These are phyloP conservation scores for Saccharomyces hybrid DNA, from an alignment of 1,139 yeast species.

Conservation along the genomic window DNA sequence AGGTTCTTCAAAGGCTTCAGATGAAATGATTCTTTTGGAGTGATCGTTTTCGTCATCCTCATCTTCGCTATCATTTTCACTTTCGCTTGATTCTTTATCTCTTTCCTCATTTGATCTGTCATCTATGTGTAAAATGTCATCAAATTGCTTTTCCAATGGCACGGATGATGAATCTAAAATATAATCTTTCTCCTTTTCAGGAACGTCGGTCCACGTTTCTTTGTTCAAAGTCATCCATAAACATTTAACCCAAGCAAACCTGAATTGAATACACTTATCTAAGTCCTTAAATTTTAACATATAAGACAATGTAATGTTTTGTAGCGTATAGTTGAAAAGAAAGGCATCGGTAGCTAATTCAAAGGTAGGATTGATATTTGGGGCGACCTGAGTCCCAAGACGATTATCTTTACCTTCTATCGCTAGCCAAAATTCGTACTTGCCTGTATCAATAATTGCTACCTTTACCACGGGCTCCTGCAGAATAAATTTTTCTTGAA, in stretches of 20 bases:
- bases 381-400: constrained; percentile 40
- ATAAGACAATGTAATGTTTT: constrained; percentile 47
- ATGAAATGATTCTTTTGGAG: constrained; percentile 14
- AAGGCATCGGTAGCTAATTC: constrained; percentile 51
- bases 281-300: constrained; percentile 45
- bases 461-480: constrained; percentile 35
- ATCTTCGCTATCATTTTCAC: constrained; percentile 23
- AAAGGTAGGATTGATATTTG: constrained; percentile 58
- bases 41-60: constrained; percentile 24
- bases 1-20: constrained; percentile 29
- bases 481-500: constrained; percentile 42
- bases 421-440: constrained; percentile 48
- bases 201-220: constrained; percentile 40
- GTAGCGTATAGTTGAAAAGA: constrained; percentile 51
- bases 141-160: constrained; percentile 31
- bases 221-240: constrained; percentile 57
- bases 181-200: constrained; percentile 41
- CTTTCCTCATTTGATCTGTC: not conserved
- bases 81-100: constrained; percentile 22
- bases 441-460: constrained; percentile 40
- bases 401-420: constrained; percentile 31
- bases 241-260: constrained; percentile 42
- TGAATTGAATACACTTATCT: constrained; percentile 43
- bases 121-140: constrained; percentile 30
- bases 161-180: constrained; percentile 40